Evolutionary conservation across 306 rosid species (phyloP).

Genomic region (Castanea crenata): DNA sequence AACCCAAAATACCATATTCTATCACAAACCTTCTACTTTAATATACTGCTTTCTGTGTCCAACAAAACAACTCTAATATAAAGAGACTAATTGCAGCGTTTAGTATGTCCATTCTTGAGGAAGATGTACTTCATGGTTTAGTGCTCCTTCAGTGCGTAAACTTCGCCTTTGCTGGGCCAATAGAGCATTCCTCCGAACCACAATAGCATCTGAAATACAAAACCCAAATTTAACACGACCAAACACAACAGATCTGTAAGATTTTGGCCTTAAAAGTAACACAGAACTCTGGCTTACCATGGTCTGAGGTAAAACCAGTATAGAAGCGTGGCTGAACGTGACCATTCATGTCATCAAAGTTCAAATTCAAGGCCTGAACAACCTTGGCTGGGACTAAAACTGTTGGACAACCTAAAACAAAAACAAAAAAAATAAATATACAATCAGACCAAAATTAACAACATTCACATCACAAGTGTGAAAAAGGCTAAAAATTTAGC

Average conservation of each 20-base stretch:
- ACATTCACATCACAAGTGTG: too few species aligned
- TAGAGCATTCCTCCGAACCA: conserved; percentile 49
- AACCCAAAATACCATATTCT: conserved; percentile 25
- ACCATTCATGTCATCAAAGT: conserved; percentile 31
- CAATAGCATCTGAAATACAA: conserved; percentile 37
- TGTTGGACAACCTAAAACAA: conserved; percentile 38
- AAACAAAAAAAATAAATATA: too few species aligned
- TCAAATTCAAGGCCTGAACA: conserved; percentile 49
- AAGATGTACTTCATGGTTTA: conserved; percentile 50
- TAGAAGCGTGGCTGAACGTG: conserved; percentile 32
- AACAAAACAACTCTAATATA: neutral
- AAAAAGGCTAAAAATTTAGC: too few species aligned
- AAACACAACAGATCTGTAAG: neutral
- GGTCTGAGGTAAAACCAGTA: conserved; percentile 25
- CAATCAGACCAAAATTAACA: neutral
- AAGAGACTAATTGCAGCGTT: neutral
- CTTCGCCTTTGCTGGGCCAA: conserved; percentile 43
- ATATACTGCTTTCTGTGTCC: conserved; percentile 15
- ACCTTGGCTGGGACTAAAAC: conserved; percentile 46
- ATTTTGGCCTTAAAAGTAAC: too few species aligned
- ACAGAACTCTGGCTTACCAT: conserved; percentile 28
- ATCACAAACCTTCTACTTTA: conserved; percentile 22
- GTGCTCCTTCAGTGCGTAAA: conserved; percentile 38
- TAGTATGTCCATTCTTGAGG: conserved; percentile 93
- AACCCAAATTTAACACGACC: neutral